phyloP scores from a whole-genome alignment of 2,329 filamentous ascomycete species.

The Exophiala bonariae region DNA sequence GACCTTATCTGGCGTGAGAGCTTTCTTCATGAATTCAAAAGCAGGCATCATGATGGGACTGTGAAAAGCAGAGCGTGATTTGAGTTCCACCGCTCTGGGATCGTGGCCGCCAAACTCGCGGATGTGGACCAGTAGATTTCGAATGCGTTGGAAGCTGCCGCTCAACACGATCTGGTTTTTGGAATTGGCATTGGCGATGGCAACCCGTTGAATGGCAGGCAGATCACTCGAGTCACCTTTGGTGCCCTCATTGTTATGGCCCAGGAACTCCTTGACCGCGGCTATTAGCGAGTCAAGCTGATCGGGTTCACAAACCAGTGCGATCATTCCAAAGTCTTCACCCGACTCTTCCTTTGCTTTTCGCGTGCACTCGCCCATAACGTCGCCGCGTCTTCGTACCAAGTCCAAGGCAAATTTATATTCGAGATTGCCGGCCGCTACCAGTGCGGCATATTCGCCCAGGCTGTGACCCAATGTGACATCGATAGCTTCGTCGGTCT shows the following conservation, averaged over 20 bases:
- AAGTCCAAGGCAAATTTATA: slow-evolving; percentile 77
- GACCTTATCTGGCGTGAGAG: slow-evolving; percentile 66
- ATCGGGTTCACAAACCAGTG: slow-evolving; percentile 80
- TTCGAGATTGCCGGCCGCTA: slow-evolving; percentile 75
- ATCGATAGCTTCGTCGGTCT: slow-evolving; percentile 68
- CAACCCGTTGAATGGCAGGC: slow-evolving; percentile 79
- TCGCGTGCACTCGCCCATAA: slow-evolving; percentile 76
- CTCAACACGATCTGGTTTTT: slow-evolving; percentile 95
- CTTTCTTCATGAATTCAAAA: slow-evolving; percentile 67
- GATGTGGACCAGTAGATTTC: slow-evolving; percentile 77
- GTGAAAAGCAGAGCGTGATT: slow-evolving; percentile 87
- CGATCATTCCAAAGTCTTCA: slow-evolving; percentile 91
- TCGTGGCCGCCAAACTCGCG: slow-evolving; percentile 90
- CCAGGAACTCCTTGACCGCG: slow-evolving; percentile 77
- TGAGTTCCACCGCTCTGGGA: slow-evolving; percentile 80
- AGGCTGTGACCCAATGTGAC: slow-evolving; percentile 87
- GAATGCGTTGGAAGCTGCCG: slow-evolving; percentile 80
- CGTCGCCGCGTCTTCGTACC: slow-evolving; percentile 74
- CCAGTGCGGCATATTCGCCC: slow-evolving; percentile 88
- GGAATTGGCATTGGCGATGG: slow-evolving; percentile 91
- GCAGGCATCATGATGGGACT: slow-evolving; percentile 89
- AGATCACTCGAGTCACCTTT: slow-evolving; percentile 67
- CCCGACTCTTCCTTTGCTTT: slow-evolving; percentile 66
- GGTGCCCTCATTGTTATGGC: slow-evolving; percentile 63
- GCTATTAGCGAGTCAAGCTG: slow-evolving; percentile 69